phyloP scores from a whole-genome alignment of 2,329 filamentous ascomycete species.

The Didymella sp. region DNA sequence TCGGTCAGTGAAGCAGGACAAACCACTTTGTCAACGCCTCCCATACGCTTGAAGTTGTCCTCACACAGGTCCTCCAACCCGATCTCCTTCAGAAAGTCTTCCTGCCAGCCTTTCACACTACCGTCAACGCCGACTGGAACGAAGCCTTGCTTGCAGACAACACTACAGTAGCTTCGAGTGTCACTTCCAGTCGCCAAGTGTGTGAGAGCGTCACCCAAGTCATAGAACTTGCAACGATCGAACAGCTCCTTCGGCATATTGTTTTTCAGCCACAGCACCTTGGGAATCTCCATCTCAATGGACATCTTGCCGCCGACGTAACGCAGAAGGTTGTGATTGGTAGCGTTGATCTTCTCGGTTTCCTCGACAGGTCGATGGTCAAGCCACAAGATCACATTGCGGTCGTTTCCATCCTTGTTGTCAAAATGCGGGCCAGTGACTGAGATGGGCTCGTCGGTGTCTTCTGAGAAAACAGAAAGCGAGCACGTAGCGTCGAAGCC shows the following conservation, averaged over 20 bases:
- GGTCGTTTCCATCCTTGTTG: conserved; percentile 76
- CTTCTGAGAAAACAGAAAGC: conserved; percentile 84
- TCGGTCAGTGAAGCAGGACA: conserved; percentile 51
- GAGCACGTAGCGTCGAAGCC: conserved; percentile 99
- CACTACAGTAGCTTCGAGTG: conserved; percentile 91
- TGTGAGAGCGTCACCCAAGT: conserved; percentile 89
- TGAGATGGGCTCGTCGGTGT: conserved; percentile 88
- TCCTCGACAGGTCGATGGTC: conserved; percentile 92
- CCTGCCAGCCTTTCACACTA: conserved; percentile 97
- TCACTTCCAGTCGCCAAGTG: conserved; percentile 93
- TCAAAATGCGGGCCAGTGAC: conserved; percentile 89
- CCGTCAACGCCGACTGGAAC: conserved; percentile 97
- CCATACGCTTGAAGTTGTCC: conserved; percentile 90
- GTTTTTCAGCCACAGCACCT: conserved; percentile 98
- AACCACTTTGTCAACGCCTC: conserved; percentile 94
- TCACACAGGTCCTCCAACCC: conserved; percentile 84
- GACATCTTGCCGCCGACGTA: conserved; percentile 99
- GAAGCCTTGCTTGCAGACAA: conserved; percentile 96
- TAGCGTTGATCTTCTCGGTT: conserved; percentile 91
- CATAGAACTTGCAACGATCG: conserved; percentile 94
- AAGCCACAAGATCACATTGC: conserved; percentile 96
- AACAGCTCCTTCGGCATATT: conserved; percentile 94
- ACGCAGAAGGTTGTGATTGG: conserved; percentile 87
- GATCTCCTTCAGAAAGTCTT: conserved; percentile 87
- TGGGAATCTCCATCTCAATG: conserved; percentile 99